A percentile compares a stretch with the other conserved stretches of the same genome.
These are phyloP conservation scores for Yamadazyma paraphyllophila DNA, from an alignment of 805 yeast genomes.

Conservation along the genomic window DNA sequence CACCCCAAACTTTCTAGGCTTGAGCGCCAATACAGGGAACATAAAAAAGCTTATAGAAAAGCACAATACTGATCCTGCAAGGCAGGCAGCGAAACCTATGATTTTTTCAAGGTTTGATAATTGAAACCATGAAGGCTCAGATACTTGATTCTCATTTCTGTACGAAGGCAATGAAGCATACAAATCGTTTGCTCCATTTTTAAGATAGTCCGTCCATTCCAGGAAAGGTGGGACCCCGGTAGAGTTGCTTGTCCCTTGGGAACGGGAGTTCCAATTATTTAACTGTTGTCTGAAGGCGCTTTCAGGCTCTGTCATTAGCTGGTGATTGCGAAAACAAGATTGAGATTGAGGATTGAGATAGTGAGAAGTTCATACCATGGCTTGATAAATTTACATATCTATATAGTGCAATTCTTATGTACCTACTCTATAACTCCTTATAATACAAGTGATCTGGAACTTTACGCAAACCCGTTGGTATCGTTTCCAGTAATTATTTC, in stretches of 20 bases:
- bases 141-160: constrained; percentile 35
- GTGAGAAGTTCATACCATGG: neutral
- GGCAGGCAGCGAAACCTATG: constrained; percentile 71
- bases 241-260: neutral
- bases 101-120: constrained; percentile 78
- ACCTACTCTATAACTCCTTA: neutral
- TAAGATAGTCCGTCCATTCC: constrained; percentile 45
- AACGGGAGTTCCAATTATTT: constrained; percentile 26
- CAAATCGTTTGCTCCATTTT: constrained; percentile 49
- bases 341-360: neutral
- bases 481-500: constrained; percentile 19
- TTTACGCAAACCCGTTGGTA: neutral
- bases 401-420: neutral
- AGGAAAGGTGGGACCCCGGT: constrained; percentile 26
- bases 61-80: constrained; percentile 75
- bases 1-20: constrained; percentile 88
- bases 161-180: constrained; percentile 66
- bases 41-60: constrained; percentile 78
- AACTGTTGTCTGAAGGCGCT: constrained; percentile 34
- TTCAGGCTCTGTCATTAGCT: constrained; percentile 24
- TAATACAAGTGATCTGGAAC: neutral
- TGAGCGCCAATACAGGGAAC: constrained; percentile 84
- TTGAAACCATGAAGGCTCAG: constrained; percentile 77
- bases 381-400: neutral
- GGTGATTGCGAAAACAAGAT: neutral